Evolutionary conservation across 148 eudicot genomes (phyloP), one percentile per base, ranked within the genome.

Genomic region (Fagopyrum tataricum): DNA sequence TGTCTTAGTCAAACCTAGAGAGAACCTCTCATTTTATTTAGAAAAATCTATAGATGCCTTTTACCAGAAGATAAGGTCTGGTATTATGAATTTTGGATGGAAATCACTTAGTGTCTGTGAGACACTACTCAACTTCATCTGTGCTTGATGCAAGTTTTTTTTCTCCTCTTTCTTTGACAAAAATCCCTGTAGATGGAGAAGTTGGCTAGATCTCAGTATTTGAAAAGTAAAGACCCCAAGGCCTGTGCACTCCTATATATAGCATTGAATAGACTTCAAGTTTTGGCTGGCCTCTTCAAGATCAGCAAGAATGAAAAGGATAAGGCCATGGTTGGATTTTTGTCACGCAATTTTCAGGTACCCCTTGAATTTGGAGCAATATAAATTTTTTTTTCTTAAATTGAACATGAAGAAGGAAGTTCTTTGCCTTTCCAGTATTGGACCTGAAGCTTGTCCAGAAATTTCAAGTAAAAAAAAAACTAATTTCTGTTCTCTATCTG

Each of bases 281-380:
- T 96, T 76, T 90, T 96, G 87, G 85, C 94, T 72, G 94, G 96
- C 78, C 97, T 96, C 74, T 96, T 90, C 79, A 96, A 92, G 79
- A 82, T 96, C 73, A 96, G 97, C 81, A 96, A 84, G 84, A 88
- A 96, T 82, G 99, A 96, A 49, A 96, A 87, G 83, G 99, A 96
- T 81, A 96, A 96, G 79, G 96, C 92, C 67, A 79, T 92, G 80
- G 97, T 90, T 74, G 92, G 83, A 74, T 96, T 96, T 80, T 85
- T 96, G 17, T 83, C 90, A 59, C 96, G 97, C 77, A 92, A 96
- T 84, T 96, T 96, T 77, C 86, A 92, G 99, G 99, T 96, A 78
- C 8, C 18, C 39, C 51, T 43, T 75, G 11, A 44, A 58, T 69
- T 70, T 37, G 24, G 56, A 53, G 64, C 59, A 53, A 10, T 17